Evolutionary conservation across 306 rosid genomes (phyloP).

Genomic region (Carpinus fangiana): DNA sequence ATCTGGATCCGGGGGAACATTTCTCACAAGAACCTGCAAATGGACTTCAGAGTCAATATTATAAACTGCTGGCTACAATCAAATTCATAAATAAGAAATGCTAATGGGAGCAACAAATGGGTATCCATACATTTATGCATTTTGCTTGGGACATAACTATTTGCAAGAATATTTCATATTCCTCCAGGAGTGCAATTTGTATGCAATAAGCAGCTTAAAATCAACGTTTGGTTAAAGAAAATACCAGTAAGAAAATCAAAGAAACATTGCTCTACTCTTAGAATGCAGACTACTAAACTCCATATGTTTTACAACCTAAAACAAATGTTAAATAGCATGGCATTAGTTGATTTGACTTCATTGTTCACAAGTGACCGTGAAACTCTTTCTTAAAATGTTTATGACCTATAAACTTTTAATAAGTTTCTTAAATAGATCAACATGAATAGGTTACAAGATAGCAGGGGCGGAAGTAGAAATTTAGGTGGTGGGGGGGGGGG

Average conservation of each 20-base stretch:
- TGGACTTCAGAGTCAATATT: slow-evolving; percentile 19
- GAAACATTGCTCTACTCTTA: background rate
- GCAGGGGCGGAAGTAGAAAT: too few species aligned
- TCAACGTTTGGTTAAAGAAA: background rate
- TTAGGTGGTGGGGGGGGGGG: too few species aligned
- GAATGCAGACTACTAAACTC: background rate
- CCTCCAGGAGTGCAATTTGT: background rate
- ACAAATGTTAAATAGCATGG: background rate
- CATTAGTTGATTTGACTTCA: background rate
- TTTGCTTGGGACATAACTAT: background rate
- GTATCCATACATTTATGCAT: background rate
- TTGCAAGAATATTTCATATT: background rate
- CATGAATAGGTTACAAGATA: background rate
- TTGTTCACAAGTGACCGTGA: background rate
- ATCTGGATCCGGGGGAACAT: slow-evolving; percentile 86
- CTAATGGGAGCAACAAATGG: background rate
- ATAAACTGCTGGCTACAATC: slow-evolving; percentile 2
- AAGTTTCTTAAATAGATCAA: background rate
- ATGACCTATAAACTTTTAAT: background rate
- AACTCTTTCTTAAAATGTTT: too few species aligned
- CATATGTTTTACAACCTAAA: background rate
- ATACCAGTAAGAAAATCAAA: background rate
- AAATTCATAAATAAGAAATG: slow-evolving; percentile 1
- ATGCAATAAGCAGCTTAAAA: background rate
- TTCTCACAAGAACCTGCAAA: slow-evolving; percentile 79